Evolutionary conservation across 2,329 filamentous ascomycete genomes (phyloP), one percentile per base, ranked within the genome.

Genomic region (Bipolaris oryzae): DNA sequence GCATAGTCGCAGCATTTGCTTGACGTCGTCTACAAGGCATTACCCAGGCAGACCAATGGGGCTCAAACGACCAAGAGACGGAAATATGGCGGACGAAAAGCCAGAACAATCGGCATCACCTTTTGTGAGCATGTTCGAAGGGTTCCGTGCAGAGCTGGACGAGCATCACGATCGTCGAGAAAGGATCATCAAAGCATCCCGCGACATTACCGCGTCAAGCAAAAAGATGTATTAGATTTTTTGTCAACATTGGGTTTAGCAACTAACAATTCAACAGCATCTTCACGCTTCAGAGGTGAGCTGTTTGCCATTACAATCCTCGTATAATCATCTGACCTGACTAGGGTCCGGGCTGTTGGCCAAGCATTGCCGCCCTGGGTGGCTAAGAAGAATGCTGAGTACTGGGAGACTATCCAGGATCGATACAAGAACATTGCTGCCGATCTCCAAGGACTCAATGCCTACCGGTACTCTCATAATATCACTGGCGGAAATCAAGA

Each of bases 121-220:
- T 1, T 81, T 82, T 59, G 74, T 84, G 58, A 74, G 87, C 63
- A 92, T 98, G 84, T 99, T 99, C 74, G 89, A 91, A 75, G 79
- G 76, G 7, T 96, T 98, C 75, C 89, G 93, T 49, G 84, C 89
- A 69, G 93, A 97, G 77, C 82, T 99, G 25, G 95, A 99, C 72
- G 87, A 95, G 77, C 94, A 98, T 74, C 91, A 99, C 76, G 95
- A 98, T 77, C 88, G 95, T 15, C 85, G 92, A 54, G 93, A 97
- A 79, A 86, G 89, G 50, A 87, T 96, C 66, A 90, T 96, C 72
- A 99, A 98, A 80, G 89, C 88, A 2, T 96, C 91, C 7, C 84
- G 94, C 60, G 95, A 99, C 75, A 90, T 99, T 56, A 99, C 95
- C 6, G 92, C 92, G 0, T 82, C 92, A 51, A 96, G 92, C 78